Percentiles rank a stretch among this genome's conserved stretches.
Evolutionary conservation across 2,329 filamentous ascomycete genomes (phyloP).

Genomic region (Nothopassalora personata): DNA sequence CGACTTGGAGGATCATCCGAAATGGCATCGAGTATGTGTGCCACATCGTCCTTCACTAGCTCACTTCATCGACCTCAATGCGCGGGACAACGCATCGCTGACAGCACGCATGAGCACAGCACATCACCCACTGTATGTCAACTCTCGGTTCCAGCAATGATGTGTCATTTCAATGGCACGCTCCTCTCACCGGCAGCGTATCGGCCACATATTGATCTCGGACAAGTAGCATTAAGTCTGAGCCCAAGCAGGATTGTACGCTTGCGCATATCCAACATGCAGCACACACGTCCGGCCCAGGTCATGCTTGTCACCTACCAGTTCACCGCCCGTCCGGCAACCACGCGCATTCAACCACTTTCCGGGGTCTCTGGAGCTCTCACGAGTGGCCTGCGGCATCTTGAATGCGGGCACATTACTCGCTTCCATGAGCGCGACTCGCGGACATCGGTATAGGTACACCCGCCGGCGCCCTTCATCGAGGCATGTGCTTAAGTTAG

Average conservation of each 20-base stretch:
- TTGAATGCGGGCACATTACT: background rate
- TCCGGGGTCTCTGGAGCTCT: background rate
- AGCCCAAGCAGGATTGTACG: background rate
- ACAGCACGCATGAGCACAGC: background rate
- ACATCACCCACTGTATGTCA: background rate
- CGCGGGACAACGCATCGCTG: background rate
- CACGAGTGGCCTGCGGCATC: background rate
- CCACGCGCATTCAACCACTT: constrained; percentile 1
- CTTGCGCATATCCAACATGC: background rate
- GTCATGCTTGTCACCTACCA: background rate
- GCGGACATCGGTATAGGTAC: background rate
- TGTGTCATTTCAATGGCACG: too few species aligned
- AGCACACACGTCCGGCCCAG: background rate
- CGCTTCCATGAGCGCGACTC: background rate
- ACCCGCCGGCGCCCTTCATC: background rate
- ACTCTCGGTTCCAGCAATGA: background rate
- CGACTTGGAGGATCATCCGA: background rate
- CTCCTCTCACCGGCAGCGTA: background rate
- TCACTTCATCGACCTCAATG: background rate
- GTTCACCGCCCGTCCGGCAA: constrained; percentile 6
- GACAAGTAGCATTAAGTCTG: constrained; percentile 2
- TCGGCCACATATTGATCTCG: background rate
- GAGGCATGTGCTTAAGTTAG: background rate
- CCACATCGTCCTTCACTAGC: background rate
- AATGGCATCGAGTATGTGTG: background rate